Conservation (phyloP, 352 stramenopile species). For the Globisporangium heterothallicum region DNA sequence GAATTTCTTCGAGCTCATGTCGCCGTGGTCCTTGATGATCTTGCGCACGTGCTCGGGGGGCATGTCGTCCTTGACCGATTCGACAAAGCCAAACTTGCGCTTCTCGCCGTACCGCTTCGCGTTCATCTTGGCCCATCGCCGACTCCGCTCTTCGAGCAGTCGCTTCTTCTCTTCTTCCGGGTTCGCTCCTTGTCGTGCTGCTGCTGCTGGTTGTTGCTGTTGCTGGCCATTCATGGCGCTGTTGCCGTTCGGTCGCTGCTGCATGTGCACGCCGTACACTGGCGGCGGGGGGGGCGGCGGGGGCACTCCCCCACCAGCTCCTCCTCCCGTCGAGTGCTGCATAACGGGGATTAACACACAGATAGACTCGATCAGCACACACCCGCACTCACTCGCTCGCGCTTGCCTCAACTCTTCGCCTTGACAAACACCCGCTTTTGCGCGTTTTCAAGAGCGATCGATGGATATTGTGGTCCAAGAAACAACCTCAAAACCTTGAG, state of each 20-base stretch:
- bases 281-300: conserved; percentile 21
- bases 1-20: conserved; percentile 99
- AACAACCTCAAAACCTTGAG: neutral
- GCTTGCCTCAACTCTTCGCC: neutral
- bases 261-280: conserved; percentile 14
- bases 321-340: conserved; percentile 5
- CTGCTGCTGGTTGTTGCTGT: conserved; percentile 1
- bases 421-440: neutral
- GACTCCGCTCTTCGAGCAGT: conserved; percentile 75
- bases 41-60: conserved; percentile 97
- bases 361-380: no score
- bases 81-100: conserved; percentile 91
- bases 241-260: neutral
- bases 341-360: no score
- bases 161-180: conserved; percentile 54
- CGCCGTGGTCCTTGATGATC: conserved; percentile 99
- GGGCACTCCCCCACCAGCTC: conserved; percentile 10
- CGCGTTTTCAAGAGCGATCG: neutral
- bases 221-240: no score
- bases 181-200: conserved; percentile 11
- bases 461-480: conserved; percentile 7
- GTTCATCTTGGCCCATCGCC: conserved; percentile 87
- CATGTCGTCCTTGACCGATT: conserved; percentile 90
- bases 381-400: conserved; percentile 5
- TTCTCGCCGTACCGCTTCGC: conserved; percentile 93